These are phyloP conservation scores for Scheffersomyces quercinus DNA, from an alignment of 1,139 yeast genomes.

Conservation along the genomic window DNA sequence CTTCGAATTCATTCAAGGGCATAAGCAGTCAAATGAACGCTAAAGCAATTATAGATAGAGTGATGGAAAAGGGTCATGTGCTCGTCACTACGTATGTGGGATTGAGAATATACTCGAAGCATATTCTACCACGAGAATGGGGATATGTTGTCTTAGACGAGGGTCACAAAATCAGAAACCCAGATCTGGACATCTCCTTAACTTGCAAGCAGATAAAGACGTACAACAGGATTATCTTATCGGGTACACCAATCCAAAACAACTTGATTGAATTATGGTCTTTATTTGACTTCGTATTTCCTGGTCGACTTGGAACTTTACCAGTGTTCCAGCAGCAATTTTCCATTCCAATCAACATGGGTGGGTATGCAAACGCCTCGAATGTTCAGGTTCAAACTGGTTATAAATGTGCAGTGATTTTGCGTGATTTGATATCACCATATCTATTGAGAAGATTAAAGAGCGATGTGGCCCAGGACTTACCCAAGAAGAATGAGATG, in stretches of 20 bases:
- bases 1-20: conserved; percentile 19
- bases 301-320: conserved; percentile 89
- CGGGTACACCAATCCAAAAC: conserved; percentile 97
- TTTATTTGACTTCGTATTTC: conserved; percentile 89
- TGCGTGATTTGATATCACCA: conserved; percentile 87
- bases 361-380: conserved; percentile 98
- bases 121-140: conserved; percentile 74
- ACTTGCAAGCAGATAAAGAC: conserved; percentile 83
- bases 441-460: conserved; percentile 84
- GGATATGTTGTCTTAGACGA: conserved; percentile 91
- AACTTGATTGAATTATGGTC: conserved; percentile 92
- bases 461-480: conserved; percentile 93
- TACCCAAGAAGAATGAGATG: conserved; percentile 92
- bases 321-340: conserved; percentile 94
- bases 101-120: conserved; percentile 69
- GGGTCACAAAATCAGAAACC: conserved; percentile 95
- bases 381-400: conserved; percentile 96
- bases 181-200: conserved; percentile 85
- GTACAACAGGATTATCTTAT: conserved; percentile 76
- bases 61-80: conserved; percentile 70
- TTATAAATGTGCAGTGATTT: conserved; percentile 89
- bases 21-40: conserved; percentile 42
- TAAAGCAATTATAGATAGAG: conserved; percentile 48
- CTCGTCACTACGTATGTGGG: conserved; percentile 93
- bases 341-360: conserved; percentile 88